phyloP scores from a whole-genome alignment of 805 yeast species.

The Metahyphopichia silvanorum region DNA sequence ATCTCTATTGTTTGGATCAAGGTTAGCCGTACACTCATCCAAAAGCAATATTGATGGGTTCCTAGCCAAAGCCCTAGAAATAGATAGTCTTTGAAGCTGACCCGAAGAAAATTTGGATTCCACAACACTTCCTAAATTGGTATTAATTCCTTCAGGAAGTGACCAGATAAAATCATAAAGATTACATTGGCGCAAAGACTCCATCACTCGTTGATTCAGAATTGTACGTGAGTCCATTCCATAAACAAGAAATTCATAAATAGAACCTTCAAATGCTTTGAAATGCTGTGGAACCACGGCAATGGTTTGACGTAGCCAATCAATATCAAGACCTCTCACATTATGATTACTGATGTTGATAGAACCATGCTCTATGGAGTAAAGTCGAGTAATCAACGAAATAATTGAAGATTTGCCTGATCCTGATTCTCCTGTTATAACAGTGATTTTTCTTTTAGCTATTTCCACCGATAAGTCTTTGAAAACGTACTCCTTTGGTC shows the following conservation, averaged over 20 bases:
- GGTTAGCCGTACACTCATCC: slow-evolving; percentile 89
- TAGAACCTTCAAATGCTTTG: slow-evolving; percentile 66
- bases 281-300: slow-evolving; percentile 78
- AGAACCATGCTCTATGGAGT: slow-evolving; percentile 34
- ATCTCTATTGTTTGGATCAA: slow-evolving; percentile 63
- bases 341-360: slow-evolving; percentile 47
- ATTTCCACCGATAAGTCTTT: slow-evolving; percentile 43
- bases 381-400: slow-evolving; percentile 53
- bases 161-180: slow-evolving; percentile 52
- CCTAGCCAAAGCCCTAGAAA: slow-evolving; percentile 76
- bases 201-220: slow-evolving; percentile 27
- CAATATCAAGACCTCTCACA: slow-evolving; percentile 42
- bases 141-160: slow-evolving; percentile 57
- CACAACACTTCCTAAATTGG: slow-evolving; percentile 50
- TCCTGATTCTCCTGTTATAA: slow-evolving; percentile 84
- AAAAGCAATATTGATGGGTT: slow-evolving; percentile 63
- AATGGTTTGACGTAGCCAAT: slow-evolving; percentile 49
- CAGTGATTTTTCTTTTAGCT: slow-evolving; percentile 48
- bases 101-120: slow-evolving; percentile 74
- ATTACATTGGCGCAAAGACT: slow-evolving; percentile 44
- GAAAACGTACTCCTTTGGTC: slow-evolving; percentile 27
- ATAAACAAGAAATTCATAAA: slow-evolving; percentile 67
- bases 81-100: slow-evolving; percentile 79
- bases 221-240: slow-evolving; percentile 37
- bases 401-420: slow-evolving; percentile 85